Base-by-base conservation (phyloP, 148 eudicot genomes). In the Rheum nobile region DNA sequence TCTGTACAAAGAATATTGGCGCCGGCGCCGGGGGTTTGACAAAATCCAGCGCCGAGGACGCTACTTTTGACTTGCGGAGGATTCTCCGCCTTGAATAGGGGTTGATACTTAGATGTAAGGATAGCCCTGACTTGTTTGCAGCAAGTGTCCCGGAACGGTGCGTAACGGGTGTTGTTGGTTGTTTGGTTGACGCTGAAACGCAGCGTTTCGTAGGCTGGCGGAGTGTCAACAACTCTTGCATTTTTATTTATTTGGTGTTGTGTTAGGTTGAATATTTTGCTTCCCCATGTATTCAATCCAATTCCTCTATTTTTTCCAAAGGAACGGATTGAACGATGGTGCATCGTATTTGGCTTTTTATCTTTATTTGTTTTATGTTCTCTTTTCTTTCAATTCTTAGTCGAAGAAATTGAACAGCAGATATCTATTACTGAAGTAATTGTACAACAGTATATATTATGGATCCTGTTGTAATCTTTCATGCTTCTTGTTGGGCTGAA, bases 1-100 rank as follows among this genome's bases (percentile, higher is more conserved):
- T 84, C 12, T 84, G 80, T 43, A 71, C 76, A 6, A 80, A 77
- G 63, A 81, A 59, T 17, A 63, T 14, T 34, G 22, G 43, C 10
- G 43, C 57, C 10, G 52, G n/a, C 52, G 52, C 52, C 46, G 46
- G 46, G 12, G 13, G 14, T 42, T 42, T 42, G 13, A 42, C 46
- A 4, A 46, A n/a, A 39, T 8, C 17, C 5, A 69, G 1, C 41
- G 46, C 72, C 43, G 72, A 69, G 21, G 72, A 69, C 41, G 72
- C 72, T 38, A 43, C 72, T 41, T n/a, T 11, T 43, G 72, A 71
- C 17, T 71, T 50, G 71, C 32, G 41, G 26, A 68, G 42, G 73
- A 26, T n/a, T 24, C 22, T 52, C 12, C n/a, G 37, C 38, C 54
- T 22, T 55, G 65, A 13, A 57, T 71, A 71, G 71, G 6, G 39